Evolutionary conservation across 2,329 filamentous ascomycete genomes (phyloP), one percentile per base, ranked within the genome.

Genomic region (Oidium heveae): DNA sequence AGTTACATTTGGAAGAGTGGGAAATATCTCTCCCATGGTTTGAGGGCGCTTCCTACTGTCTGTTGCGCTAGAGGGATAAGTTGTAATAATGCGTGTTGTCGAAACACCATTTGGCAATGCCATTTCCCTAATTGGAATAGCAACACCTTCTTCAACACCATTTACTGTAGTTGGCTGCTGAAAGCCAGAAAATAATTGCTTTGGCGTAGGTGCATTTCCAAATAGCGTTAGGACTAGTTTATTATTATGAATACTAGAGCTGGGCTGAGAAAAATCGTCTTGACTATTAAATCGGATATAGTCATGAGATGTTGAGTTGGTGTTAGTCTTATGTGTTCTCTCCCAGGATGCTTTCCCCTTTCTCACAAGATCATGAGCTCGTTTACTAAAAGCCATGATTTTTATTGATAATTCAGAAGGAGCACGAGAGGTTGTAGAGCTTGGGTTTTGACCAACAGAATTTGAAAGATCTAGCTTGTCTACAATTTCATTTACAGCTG

Each of bases 161-260:
- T 66, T 65, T 46, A 70, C 62, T 36, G 68, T 65, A 1, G 63
- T 58, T 13, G 71, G 68, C 55, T 75, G 72, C 59, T 83, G 84
- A 52, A 94, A 71, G 66, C 88, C 94, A 4, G 89, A 94, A 65
- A 91, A 95, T 4, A 95, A 71, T 57, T 89, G 84, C 60, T 80
- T 82, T 37, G 84, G 75, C 49, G 79, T 79, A 1, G 81, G 79
- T 43, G 83, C 83, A 60, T 80, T 83, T 55, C 85, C 86, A 60
- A 80, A 81, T 0, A 94, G 71, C 0, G 85, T 89, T 56, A 95
- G 70, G 6, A 89, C 80, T 16, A 79, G 69, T 58, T 71, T 74
- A 55, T 74, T 67, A 59, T 74, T 66, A 59, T 71, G 63, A 20
- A 70, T 64, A 24, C 59, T 58, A 64, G 65, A 55, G 65, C 13